Conservation (phyloP, 768 basidiomycete species). For the Leccinum truebloodii region DNA sequence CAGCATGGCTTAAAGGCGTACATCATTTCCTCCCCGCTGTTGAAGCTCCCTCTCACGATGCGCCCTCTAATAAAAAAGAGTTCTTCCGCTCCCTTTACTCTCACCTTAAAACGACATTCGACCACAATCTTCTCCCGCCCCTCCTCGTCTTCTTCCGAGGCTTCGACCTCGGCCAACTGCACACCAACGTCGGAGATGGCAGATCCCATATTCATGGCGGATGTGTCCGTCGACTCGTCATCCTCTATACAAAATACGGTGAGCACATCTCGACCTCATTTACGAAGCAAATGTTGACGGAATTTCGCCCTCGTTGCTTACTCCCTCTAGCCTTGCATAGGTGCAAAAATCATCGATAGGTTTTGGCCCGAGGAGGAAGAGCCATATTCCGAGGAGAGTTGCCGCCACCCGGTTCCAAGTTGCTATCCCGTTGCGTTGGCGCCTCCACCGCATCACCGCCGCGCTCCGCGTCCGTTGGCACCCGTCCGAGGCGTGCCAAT, state of each 20-base stretch:
- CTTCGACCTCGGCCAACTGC: constrained; percentile 12
- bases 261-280: constrained; percentile 14
- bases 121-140: constrained; percentile 24
- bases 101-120: constrained; percentile 29
- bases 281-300: constrained; percentile 10
- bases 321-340: constrained; percentile 26
- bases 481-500: constrained; percentile 10
- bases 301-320: background rate
- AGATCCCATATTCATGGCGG: constrained; percentile 20
- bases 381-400: constrained; percentile 21
- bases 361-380: constrained; percentile 36
- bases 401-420: constrained; percentile 5
- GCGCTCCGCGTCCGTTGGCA: constrained; percentile 19
- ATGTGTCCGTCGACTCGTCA: constrained; percentile 5
- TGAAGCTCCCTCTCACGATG: constrained; percentile 30
- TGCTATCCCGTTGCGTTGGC: constrained; percentile 23
- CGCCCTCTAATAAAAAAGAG: constrained; percentile 32
- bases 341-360: constrained; percentile 29
- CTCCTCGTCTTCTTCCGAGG: constrained; percentile 18
- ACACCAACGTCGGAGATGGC: constrained; percentile 21
- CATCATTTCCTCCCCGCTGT: constrained; percentile 26
- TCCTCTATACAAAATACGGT: constrained; percentile 10
- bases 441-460: constrained; percentile 33
- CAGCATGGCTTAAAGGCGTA: constrained; percentile 32
- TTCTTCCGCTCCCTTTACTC: constrained; percentile 22